Base-by-base conservation (phyloP, 352 stramenopile genomes). In the Globisporangium nagaii region DNA sequence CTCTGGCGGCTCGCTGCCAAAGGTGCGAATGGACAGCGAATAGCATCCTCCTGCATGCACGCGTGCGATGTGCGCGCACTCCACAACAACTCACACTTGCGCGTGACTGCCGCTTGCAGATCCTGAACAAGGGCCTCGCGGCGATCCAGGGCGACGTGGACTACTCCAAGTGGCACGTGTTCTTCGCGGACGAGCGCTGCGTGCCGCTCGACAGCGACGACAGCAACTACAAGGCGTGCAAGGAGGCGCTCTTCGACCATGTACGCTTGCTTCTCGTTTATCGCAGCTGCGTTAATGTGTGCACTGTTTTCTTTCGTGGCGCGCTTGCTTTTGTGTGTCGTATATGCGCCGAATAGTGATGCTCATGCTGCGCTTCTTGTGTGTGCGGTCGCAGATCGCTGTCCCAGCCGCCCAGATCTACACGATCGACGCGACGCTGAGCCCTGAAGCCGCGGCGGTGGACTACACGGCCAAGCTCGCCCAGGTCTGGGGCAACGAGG, bases 171-270 rank as follows among this genome's bases (percentile, higher is more conserved):
- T 99, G 96, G 93, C 90, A 98, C 56, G 87, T 99, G n/a, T 95
- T 97, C 65, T 97, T 99, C 62, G 95, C 96, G 2, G 97, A 99
- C 69, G 97, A 99, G 73, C 90, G 97, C 58, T 98, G 91, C 59
- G 97, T 99, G 28, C 67, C 85, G 9, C 70, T 93, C 20, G 80
- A 96, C 51, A 56, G 97, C 74, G 71, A 78, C 17, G 96, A 99
- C 75, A 98, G 90, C 63, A 99, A 99, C 79, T 93, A 96, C 68
- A 90, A 96, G 58, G 86, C 91, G 0, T 96, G 96, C 72, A 86
- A 93, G 52, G 68, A 89, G 28, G 73, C 79, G 30, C 85, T 99
- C 43, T 94, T 98, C 24, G 74, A 85, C 66, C 72, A 86, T 56
- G 83, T 93, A 68, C 42, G 75, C 40, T 17, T 3, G 3, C n/a